A percentile compares a stretch with the other conserved stretches of the same genome.
Evolutionary conservation across 2,329 filamentous ascomycete species (phyloP).

Genomic region (Talaromyces funiculosus): DNA sequence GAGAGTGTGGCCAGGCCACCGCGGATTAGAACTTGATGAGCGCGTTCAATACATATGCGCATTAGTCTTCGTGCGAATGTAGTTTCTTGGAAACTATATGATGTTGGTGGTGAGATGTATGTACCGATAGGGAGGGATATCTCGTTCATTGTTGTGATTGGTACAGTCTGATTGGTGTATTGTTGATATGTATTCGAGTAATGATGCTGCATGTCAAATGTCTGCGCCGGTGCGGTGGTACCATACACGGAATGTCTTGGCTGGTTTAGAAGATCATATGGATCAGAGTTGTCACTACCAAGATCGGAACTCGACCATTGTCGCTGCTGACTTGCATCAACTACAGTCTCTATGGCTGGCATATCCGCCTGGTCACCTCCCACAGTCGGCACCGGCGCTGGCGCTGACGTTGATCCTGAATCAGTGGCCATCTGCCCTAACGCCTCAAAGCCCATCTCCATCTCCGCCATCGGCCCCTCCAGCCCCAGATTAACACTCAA

Average conservation of each 20-base stretch:
- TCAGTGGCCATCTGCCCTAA: slow-evolving; percentile 1
- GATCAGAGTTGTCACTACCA: not conserved
- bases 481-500: slow-evolving; percentile 1
- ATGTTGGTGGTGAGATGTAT: slow-evolving; percentile 4
- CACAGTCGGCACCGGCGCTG: not conserved
- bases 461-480: not conserved
- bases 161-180: not conserved
- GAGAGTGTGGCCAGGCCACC: not conserved
- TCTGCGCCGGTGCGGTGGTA: not conserved
- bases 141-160: not conserved
- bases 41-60: slow-evolving; percentile 8
- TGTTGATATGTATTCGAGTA: not conserved
- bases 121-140: not conserved
- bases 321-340: not conserved
- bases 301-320: not conserved
- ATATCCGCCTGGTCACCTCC: not conserved
- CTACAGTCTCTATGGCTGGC: not conserved
- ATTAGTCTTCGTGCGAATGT: slow-evolving; percentile 11
- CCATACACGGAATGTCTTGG: not conserved
- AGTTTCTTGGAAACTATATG: slow-evolving; percentile 12
- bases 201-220: not conserved
- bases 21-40: not conserved
- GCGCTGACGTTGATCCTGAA: not conserved
- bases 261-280: not conserved
- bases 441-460: not conserved